Conservation (phyloP, 768 basidiomycete species). For the Tylopilus vinaceipallidus region DNA sequence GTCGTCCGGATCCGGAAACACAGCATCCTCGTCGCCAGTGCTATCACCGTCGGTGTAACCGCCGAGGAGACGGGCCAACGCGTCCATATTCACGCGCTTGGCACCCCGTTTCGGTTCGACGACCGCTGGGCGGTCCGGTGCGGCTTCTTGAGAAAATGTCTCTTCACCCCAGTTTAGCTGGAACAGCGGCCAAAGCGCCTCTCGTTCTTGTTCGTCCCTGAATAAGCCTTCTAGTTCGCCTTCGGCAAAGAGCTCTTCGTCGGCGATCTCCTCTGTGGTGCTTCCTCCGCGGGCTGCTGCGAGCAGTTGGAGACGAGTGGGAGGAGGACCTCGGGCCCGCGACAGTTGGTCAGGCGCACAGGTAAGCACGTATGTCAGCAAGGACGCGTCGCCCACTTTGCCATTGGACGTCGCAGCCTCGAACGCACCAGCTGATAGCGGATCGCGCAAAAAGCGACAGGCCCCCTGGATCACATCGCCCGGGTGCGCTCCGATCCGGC, state of each 20-base stretch:
- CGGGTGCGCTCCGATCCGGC: constrained; percentile 24
- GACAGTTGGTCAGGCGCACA: constrained; percentile 33
- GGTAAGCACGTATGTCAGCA: constrained; percentile 56
- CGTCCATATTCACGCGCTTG: constrained; percentile 55
- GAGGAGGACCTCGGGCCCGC: constrained; percentile 32
- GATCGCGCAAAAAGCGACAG: constrained; percentile 57
- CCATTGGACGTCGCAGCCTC: constrained; percentile 11
- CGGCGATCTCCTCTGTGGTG: constrained; percentile 46
- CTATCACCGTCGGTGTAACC: constrained; percentile 25
- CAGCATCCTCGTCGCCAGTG: constrained; percentile 20
- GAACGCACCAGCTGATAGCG: constrained; percentile 38
- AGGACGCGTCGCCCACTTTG: constrained; percentile 24
- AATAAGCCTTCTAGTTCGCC: constrained; percentile 66
- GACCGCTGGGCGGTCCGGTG: not conserved
- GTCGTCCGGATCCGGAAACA: constrained; percentile 23
- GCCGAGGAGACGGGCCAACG: constrained; percentile 48
- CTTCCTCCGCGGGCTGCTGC: constrained; percentile 56
- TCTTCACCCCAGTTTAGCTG: constrained; percentile 38
- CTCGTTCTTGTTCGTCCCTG: constrained; percentile 51
- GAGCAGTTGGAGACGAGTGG: constrained; percentile 68
- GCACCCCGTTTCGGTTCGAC: constrained; percentile 32
- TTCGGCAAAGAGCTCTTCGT: constrained; percentile 70
- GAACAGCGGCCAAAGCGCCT: constrained; percentile 38
- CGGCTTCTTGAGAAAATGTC: constrained; percentile 24
- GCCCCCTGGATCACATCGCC: constrained; percentile 42